Evolutionary conservation across 352 stramenopile genomes (phyloP).

Genomic region (Globisporangium alternatum): DNA sequence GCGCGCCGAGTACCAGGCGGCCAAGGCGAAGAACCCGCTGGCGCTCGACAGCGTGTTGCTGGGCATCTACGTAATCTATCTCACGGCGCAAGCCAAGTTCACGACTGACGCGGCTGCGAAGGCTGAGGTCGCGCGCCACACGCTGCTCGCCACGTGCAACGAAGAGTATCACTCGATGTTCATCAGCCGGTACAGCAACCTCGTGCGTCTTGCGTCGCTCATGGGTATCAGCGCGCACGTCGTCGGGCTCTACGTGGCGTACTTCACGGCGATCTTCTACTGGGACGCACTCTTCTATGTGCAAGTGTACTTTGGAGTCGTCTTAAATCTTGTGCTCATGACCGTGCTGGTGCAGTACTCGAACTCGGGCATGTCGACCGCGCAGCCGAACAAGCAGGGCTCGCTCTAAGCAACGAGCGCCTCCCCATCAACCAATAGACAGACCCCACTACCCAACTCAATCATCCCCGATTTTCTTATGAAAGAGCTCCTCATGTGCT

Average conservation of each 20-base stretch:
- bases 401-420: conserved; percentile 22
- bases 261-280: conserved; percentile 65
- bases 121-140: conserved; percentile 52
- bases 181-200: conserved; percentile 46
- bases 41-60: conserved; percentile 70
- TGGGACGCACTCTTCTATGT: conserved; percentile 77
- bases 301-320: conserved; percentile 69
- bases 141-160: conserved; percentile 55
- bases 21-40: conserved; percentile 57
- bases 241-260: conserved; percentile 64
- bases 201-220: conserved; percentile 76
- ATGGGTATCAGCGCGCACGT: conserved; percentile 82
- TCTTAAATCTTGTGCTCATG: conserved; percentile 61
- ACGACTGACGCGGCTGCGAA: conserved; percentile 66
- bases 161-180: conserved; percentile 63
- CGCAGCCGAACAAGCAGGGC: conserved; percentile 37
- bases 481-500: conserved; percentile 4
- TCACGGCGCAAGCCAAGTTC: conserved; percentile 58
- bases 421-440: conserved; percentile 3
- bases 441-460: background rate
- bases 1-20: conserved; percentile 56
- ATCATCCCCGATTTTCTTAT: conserved; percentile 6
- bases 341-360: conserved; percentile 55
- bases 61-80: conserved; percentile 76
- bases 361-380: conserved; percentile 60